Evolutionary conservation across 2,329 filamentous ascomycete genomes (phyloP).

Genomic region (Colletotrichum brevisporum): DNA sequence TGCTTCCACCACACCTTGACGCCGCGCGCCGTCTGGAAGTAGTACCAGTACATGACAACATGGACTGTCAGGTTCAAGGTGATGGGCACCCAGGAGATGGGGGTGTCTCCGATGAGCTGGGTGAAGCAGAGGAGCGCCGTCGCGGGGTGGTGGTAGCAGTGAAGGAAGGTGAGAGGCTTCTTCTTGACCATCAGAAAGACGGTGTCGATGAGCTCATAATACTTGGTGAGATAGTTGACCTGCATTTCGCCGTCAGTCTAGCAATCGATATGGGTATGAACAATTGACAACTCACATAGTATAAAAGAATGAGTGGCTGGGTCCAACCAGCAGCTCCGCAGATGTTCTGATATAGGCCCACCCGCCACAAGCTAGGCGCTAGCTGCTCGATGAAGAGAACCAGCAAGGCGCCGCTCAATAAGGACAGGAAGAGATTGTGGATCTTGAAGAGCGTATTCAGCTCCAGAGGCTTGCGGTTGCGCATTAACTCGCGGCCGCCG

Average conservation of each 20-base stretch:
- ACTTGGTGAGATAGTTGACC: conserved; percentile 94
- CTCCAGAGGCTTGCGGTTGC: conserved; percentile 80
- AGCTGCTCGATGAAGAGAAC: conserved; percentile 86
- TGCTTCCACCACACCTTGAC: conserved; percentile 96
- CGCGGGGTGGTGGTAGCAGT: conserved; percentile 93
- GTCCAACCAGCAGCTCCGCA: conserved; percentile 85
- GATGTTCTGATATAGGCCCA: conserved; percentile 85
- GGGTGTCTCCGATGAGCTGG: conserved; percentile 85
- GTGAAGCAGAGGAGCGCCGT: conserved; percentile 93
- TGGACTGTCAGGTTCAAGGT: conserved; percentile 87
- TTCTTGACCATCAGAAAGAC: conserved; percentile 94
- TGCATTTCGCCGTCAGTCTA: conserved; percentile 58
- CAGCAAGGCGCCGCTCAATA: conserved; percentile 80
- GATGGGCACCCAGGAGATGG: conserved; percentile 90
- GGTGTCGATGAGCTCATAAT: conserved; percentile 88
- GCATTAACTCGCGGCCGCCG: conserved; percentile 87
- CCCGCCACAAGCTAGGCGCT: conserved; percentile 78
- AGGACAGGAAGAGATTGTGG: conserved; percentile 89
- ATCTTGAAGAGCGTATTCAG: conserved; percentile 85
- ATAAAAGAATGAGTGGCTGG: conserved; percentile 83
- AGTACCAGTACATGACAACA: conserved; percentile 98
- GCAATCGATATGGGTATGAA: not conserved
- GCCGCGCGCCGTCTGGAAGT: conserved; percentile 92
- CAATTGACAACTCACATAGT: conserved; percentile 77
- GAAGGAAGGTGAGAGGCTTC: conserved; percentile 93